Base-by-base conservation (phyloP, 1,139 yeast species). In the Yamadazyma diddensiae region DNA sequence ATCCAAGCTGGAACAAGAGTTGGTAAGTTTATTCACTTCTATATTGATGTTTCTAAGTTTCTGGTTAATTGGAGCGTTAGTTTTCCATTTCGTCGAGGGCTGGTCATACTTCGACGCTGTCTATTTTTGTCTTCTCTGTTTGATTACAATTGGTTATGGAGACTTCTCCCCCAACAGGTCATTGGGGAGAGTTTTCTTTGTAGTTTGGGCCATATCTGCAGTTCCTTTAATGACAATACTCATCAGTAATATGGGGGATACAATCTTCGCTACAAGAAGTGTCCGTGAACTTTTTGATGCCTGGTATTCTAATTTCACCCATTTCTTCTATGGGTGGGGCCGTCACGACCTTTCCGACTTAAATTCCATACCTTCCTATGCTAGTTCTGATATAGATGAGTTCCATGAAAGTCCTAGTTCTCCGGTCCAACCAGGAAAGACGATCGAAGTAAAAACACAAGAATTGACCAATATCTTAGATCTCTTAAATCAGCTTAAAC, bases 191-290 rank as follows among this genome's bases (percentile, higher is more conserved):
- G 73, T 81, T 1, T 77, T 86, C 45, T 87, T 86, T 49, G 77
- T 84, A 8, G 57, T 77, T 3, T 87, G 95, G 95, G 82, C 90
- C 0, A 55, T 86, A 15, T 65, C 78, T 5, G 95, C 95, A 0
- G 82, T 87, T 11, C 96, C 96, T 0, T 63, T 86, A 38, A 86
- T 87, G 94, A 83, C 95, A 0, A 80, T 82, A 12, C 64, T 87
- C 30, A 77, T 87, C 22, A 81, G 92, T 1, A 78, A 77, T 35
- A 61, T 82, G 28, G 85, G 90, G 38, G 94, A 83, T 46, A 59
- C 76, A 5, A 42, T 83, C 21, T 79, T 70, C 49, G 59, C 43
- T n/a, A 21, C 40, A 7, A 12, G 20, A 3, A 30, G 38, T 21
- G 20, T 28, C 7, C 6, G 7, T 6, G 2, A 26, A 12, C 6